Evolutionary conservation across 768 basidiomycete genomes (phyloP), one percentile per base, ranked within the genome.

Genomic region (Kwoniella dendrophila): DNA sequence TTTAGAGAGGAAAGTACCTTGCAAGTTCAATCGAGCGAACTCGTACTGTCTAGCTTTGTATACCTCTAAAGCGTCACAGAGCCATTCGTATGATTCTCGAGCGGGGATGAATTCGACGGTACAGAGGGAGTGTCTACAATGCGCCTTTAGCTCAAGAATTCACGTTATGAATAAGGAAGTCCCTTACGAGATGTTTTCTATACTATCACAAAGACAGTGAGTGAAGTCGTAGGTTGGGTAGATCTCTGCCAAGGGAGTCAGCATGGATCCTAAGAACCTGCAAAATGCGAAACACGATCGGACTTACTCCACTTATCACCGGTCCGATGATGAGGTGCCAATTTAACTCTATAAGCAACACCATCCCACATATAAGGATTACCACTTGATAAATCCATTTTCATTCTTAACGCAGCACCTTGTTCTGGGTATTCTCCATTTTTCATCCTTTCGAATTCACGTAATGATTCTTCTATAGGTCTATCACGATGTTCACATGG

Each of bases 331-430:
- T 99, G 96, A 30, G 90, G 86, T 1, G 91, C 86, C 52, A 89
- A 85, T 55, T 97, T 83, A 16, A 98, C 91, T 27, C 96, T 88
- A 77, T 98, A 99, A 6, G 95, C 95, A 34, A 96, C 90, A 56
- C 96, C 80, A 81, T 99, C 96, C 96, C 96, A 99, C 96, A 99
- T 97, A 80, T 93, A 92, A 11, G 95, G 95, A 79, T 98, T 99
- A 12, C 89, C 88, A 63, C 91, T 90, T 47, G 86, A 83, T 27
- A 98, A 81, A 76, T 98, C 91, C 81, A 94, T 91, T 81, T 99
- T 99, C 96, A 99, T 98, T 36, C 96, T 86, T 50, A 99, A 81
- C 66, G 89, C 90, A 36, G 91, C 93, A 79, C 93, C 89, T 70
- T 95, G 93, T 54, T 92, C 92, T 54, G 86, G 83, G 79, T 95